Evolutionary conservation across 352 stramenopile genomes (phyloP).

Genomic region (Phytophthora boehmeriae): DNA sequence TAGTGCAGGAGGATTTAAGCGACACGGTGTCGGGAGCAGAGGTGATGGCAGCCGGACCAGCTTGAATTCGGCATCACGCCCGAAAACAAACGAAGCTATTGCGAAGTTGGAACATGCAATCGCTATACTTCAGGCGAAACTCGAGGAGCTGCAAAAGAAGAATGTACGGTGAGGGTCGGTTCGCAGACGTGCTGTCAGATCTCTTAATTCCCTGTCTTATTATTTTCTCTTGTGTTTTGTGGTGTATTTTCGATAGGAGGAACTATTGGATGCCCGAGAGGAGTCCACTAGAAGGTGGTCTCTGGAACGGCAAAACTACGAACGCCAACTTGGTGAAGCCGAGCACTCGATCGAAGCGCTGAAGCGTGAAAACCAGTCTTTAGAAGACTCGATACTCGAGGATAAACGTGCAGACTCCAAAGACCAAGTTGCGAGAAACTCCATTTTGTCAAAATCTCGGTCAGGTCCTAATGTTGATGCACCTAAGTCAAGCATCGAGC

Average conservation of each 20-base stretch:
- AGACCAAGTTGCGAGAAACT: slow-evolving; percentile 2
- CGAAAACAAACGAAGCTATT: slow-evolving; percentile 37
- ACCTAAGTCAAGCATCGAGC: slow-evolving; percentile 10
- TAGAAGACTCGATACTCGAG: slow-evolving; percentile 64
- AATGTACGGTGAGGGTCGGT: slow-evolving; percentile 61
- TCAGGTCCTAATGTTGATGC: slow-evolving; percentile 9
- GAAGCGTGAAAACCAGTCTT: slow-evolving; percentile 56
- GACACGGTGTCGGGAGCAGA: slow-evolving; percentile 14
- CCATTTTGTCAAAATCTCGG: slow-evolving; percentile 1
- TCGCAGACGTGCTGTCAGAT: neutral
- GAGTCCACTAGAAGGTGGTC: slow-evolving; percentile 70
- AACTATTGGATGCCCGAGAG: slow-evolving; percentile 63
- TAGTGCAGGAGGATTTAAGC: slow-evolving; percentile 6
- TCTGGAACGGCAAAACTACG: slow-evolving; percentile 72
- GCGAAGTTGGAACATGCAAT: slow-evolving; percentile 69
- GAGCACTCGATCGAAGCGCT: slow-evolving; percentile 66
- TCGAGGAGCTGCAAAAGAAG: slow-evolving; percentile 76
- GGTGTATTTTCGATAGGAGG: slow-evolving; percentile 37
- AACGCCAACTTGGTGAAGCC: slow-evolving; percentile 61
- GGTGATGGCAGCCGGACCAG: slow-evolving; percentile 8
- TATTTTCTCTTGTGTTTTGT: slow-evolving; percentile 4
- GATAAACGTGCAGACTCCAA: slow-evolving; percentile 33
- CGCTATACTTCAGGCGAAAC: slow-evolving; percentile 52
- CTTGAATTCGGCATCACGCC: slow-evolving; percentile 17
- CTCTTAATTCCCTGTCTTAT: neutral